Conservation (phyloP, 2,329 filamentous ascomycete genomes). For the Zelopaecilomyces penicillatus region DNA sequence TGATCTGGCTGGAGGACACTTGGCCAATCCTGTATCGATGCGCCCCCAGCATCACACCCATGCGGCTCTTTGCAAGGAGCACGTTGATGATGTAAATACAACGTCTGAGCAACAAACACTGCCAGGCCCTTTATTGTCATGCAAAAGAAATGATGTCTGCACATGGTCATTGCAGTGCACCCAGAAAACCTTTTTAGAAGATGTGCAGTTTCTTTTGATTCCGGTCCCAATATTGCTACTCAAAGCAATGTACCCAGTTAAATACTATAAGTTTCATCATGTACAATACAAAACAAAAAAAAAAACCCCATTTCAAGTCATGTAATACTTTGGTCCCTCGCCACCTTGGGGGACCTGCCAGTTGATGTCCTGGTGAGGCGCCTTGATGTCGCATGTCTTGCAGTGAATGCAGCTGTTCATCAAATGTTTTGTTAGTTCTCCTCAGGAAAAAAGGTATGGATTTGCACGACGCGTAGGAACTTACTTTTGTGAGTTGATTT, state of each 20-base stretch:
- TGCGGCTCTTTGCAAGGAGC: no score
- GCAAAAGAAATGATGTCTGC: no score
- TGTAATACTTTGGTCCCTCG: conserved; percentile 65
- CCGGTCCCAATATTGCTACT: no score
- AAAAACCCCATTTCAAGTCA: conserved; percentile 37
- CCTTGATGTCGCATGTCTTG: conserved; percentile 99
- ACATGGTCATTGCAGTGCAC: no score
- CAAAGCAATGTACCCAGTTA: no score
- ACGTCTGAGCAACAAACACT: no score
- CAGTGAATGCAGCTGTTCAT: conserved; percentile 82
- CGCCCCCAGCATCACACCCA: no score
- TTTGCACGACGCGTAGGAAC: conserved; percentile 27
- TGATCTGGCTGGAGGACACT: neutral
- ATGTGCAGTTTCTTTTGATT: no score
- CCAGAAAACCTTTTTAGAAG: no score
- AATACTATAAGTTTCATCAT: neutral
- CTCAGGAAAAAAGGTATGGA: conserved; percentile 1
- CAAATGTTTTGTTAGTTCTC: neutral
- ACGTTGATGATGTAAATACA: no score
- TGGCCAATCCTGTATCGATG: no score
- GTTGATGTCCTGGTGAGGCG: conserved; percentile 92
- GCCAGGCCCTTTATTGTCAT: no score
- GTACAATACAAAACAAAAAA: neutral
- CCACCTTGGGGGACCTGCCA: conserved; percentile 93
- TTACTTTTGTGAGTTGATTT: conserved; percentile 97